A percentile compares a stretch with the other conserved stretches of the same genome.
Conservation (phyloP, 192 early-diverging fungal genomes). For the Pecoramyces ruminantium region DNA sequence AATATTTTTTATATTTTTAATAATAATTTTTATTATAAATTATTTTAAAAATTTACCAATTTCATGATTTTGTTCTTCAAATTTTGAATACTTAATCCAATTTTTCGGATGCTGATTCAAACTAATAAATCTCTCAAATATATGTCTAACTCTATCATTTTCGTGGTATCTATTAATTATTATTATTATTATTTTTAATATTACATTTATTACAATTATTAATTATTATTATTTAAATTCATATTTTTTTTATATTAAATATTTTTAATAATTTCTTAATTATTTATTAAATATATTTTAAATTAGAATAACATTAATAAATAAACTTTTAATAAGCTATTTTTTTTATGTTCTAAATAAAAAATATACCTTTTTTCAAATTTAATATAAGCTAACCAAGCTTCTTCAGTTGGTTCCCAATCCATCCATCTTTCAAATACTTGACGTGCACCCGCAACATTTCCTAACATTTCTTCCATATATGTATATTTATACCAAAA, state of each 20-base stretch:
- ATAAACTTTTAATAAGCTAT: too few relatives aligned
- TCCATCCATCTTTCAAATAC: constrained; percentile 99
- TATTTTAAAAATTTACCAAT: background rate
- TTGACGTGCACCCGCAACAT: constrained; percentile 67
- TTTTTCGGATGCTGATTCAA: constrained; percentile 81
- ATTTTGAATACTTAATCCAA: constrained; percentile 84
- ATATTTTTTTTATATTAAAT: too few relatives aligned
- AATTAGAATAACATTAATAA: too few relatives aligned
- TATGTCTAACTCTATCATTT: constrained; percentile 51
- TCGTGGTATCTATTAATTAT: constrained; percentile 46
- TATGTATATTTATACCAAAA: constrained; percentile 87
- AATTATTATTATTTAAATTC: too few relatives aligned
- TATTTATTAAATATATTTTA: too few relatives aligned
- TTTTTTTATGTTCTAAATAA: too few relatives aligned
- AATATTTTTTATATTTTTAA: background rate
- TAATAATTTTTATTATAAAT: background rate
- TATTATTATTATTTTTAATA: too few relatives aligned
- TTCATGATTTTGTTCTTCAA: background rate
- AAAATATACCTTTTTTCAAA: constrained; percentile 66
- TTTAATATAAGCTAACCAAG: constrained; percentile 89
- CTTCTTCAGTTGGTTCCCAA: constrained; percentile 85
- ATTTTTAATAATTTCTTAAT: too few relatives aligned
- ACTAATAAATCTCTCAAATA: constrained; percentile 75
- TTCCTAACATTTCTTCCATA: constrained; percentile 94
- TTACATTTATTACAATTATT: too few relatives aligned